These are phyloP conservation scores for Annona cherimola DNA, from an alignment of 164 flowering plant species.

Conservation along the genomic window DNA sequence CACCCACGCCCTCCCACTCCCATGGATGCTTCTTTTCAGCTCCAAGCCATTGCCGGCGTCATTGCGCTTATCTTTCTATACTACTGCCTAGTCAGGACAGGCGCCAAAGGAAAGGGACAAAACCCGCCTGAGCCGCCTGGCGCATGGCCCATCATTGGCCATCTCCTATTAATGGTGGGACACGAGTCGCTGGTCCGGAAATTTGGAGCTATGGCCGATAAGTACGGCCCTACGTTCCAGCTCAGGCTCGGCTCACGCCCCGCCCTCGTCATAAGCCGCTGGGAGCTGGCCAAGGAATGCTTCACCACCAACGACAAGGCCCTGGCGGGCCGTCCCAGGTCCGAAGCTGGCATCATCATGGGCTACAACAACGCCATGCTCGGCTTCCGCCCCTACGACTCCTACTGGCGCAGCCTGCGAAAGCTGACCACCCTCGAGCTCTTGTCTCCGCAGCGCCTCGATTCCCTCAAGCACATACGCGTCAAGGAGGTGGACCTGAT, in stretches of 20 bases:
- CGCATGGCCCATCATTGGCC: slow-evolving; percentile 35
- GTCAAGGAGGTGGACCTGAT: slow-evolving; percentile 6
- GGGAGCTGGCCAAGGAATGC: slow-evolving; percentile 23
- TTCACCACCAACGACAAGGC: slow-evolving; percentile 12
- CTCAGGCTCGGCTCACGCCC: slow-evolving; percentile 10
- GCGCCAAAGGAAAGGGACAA: background rate
- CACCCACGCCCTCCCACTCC: background rate
- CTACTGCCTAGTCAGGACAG: background rate
- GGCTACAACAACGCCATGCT: slow-evolving; percentile 6
- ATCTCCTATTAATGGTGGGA: slow-evolving; percentile 20
- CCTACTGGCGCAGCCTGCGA: slow-evolving; percentile 21
- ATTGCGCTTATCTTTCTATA: background rate
- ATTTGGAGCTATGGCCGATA: slow-evolving; percentile 15
- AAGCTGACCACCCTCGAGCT: slow-evolving; percentile 20
- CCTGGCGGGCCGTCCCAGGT: slow-evolving; percentile 11
- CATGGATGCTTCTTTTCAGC: background rate
- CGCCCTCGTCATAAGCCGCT: slow-evolving; percentile 9
- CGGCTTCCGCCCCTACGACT: slow-evolving; percentile 7
- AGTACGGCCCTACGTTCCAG: slow-evolving; percentile 12
- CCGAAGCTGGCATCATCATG: background rate
- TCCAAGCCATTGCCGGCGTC: background rate
- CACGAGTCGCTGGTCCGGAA: background rate
- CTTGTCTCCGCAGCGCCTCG: slow-evolving; percentile 15
- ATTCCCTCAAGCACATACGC: slow-evolving; percentile 13
- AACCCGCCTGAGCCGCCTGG: slow-evolving; percentile 18